Base-by-base conservation (phyloP, 1,139 yeast genomes). In the Pichia sp. region DNA sequence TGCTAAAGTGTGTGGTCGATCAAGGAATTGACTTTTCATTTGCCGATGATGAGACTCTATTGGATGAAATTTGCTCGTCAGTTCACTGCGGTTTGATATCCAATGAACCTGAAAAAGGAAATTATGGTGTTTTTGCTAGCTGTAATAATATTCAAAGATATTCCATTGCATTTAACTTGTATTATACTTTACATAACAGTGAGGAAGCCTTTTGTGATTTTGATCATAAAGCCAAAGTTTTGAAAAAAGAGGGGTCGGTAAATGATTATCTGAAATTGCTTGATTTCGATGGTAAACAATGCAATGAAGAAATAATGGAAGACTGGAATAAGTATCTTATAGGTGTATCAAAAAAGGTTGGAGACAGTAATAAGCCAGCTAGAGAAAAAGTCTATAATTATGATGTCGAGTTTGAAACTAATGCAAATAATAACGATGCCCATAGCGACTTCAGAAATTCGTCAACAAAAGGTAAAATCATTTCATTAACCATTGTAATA, bases 101-200 rank as follows among this genome's bases (percentile, higher is more conserved):
- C 16, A 74, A 76, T 4, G 75, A 81, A 67, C 84, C 85, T 1
- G 61, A 64, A 8, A 57, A 58, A 1, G 89, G 88, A 0, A 56
- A 55, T 2, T 85, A 83, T 64, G 90, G 90, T 0, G 66, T 67
- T 81, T 72, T 64, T 76, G 88, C 1, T 13, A 81, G 76, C 57
- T 85, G 90, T 63, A 65, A 78, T 15, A 62, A 75, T 4, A 67
- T 69, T 11, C 85, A 82, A 61, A 77, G 77, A 61, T 70, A 81
- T 1, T 79, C 87, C 0, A 77, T 75, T 60, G 79, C 79, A 26
- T 68, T 83, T 60, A 81, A 83, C 64, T 77, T 51, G 61, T 70
- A 76, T 51, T 82, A 75, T 62, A 59, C 67, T 31, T 64, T 62
- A 8, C 64, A 71, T 48, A 72, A 70, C 6, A 63, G 66, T n/a